phyloP scores from a whole-genome alignment of 371 early-diverging fungal genomes.

The Mortierella sp. region DNA sequence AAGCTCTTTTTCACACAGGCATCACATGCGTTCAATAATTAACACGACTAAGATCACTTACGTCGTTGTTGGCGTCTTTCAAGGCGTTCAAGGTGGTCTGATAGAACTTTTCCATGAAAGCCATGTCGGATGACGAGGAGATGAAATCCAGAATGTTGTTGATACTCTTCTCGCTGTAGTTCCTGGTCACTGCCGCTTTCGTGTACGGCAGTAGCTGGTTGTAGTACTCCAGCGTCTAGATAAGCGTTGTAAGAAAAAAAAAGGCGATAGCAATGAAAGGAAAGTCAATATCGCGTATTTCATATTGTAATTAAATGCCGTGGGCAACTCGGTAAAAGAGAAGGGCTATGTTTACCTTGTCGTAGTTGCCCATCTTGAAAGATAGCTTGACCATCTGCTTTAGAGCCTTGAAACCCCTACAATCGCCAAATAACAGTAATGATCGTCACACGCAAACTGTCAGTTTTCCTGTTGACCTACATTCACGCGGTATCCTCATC shows the following conservation, averaged over 20 bases:
- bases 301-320: not conserved
- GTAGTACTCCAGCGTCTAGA: conserved; percentile 84
- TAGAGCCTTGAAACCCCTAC: conserved; percentile 94
- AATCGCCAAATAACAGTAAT: not conserved
- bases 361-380: conserved; percentile 75
- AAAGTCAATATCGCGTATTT: not conserved
- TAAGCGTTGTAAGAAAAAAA: not conserved
- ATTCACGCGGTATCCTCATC: not conserved
- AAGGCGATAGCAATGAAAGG: not conserved
- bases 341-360: conserved; percentile 63
- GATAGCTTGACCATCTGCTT: conserved; percentile 95
- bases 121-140: conserved; percentile 79
- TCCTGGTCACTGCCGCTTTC: conserved; percentile 88
- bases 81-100: conserved; percentile 81
- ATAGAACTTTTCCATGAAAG: conserved; percentile 89
- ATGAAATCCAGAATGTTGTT: conserved; percentile 94
- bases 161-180: conserved; percentile 96
- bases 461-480: not conserved
- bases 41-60: conserved; percentile 26
- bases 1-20: not conserved
- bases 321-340: not conserved
- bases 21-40: not conserved
- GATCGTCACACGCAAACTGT: not conserved
- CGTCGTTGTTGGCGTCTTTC: conserved; percentile 87
- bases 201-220: conserved; percentile 83